Conservation (phyloP, 805 yeast species). For the Sungouiozyma intestinalis region DNA sequence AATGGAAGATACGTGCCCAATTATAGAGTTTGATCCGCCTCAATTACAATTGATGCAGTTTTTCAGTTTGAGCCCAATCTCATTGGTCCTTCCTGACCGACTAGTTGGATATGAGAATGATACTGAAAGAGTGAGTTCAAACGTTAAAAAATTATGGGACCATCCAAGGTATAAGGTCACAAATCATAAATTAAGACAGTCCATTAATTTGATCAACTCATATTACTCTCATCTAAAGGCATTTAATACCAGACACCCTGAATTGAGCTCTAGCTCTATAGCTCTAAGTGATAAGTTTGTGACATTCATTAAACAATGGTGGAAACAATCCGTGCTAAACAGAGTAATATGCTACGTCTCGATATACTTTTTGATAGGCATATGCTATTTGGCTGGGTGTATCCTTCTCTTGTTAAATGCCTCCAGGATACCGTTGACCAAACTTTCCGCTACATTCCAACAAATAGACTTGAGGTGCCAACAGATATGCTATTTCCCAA, state of each 20-base stretch:
- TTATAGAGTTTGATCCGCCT: conserved; percentile 63
- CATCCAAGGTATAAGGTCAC: conserved; percentile 1
- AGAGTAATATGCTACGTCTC: not conserved
- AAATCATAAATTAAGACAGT: conserved; percentile 2
- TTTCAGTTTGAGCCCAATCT: conserved; percentile 63
- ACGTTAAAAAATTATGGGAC: not conserved
- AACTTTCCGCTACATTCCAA: conserved; percentile 51
- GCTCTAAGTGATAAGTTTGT: not conserved
- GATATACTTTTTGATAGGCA: conserved; percentile 3
- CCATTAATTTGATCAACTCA: conserved; percentile 1
- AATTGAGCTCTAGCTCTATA: not conserved
- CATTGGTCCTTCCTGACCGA: conserved; percentile 40
- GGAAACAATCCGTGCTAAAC: not conserved
- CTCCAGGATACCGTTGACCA: conserved; percentile 11
- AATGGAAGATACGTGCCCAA: conserved; percentile 8
- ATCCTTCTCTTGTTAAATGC: conserved; percentile 13
- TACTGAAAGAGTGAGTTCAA: conserved; percentile 8
- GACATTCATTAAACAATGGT: conserved; percentile 1
- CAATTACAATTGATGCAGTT: conserved; percentile 61
- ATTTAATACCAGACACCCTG: conserved; percentile 1
- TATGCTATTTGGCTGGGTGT: conserved; percentile 12
- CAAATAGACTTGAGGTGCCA: conserved; percentile 71
- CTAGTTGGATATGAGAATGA: conserved; percentile 14
- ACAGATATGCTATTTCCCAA: conserved; percentile 70
- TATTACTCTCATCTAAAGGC: conserved; percentile 1